phyloP scores from a whole-genome alignment of 2,329 filamentous ascomycete genomes.

The Gyromitra esculenta region DNA sequence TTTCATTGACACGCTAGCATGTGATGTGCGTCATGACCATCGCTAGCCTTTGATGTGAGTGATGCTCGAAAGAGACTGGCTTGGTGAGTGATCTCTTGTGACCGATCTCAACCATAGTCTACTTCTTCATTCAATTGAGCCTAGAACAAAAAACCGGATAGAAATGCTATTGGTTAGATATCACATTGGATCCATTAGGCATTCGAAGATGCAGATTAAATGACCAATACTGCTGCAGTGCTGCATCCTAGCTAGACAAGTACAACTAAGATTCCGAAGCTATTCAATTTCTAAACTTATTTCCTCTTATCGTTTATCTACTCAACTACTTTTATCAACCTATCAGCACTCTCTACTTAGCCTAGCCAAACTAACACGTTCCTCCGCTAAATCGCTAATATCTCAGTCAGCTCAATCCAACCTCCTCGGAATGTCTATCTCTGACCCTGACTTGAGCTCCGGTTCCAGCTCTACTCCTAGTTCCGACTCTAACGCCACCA shows the following conservation, averaged over 20 bases:
- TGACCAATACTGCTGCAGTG: background rate
- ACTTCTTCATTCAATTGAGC: background rate
- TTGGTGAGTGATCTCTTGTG: background rate
- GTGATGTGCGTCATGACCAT: background rate
- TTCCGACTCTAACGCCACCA: background rate
- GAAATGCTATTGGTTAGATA: background rate
- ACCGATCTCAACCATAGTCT: background rate
- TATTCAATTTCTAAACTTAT: background rate
- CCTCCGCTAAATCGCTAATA: background rate
- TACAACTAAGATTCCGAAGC: background rate
- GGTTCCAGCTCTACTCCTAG: background rate
- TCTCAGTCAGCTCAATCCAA: background rate
- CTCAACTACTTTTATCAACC: background rate
- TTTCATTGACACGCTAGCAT: background rate
- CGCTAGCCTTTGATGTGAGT: background rate
- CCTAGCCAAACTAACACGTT: background rate
- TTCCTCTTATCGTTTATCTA: background rate
- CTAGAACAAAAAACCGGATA: background rate
- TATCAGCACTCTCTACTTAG: too few relatives aligned
- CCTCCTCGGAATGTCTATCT: background rate
- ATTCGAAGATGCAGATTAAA: background rate
- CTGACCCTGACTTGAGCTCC: too few relatives aligned
- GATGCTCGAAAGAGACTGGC: too few relatives aligned
- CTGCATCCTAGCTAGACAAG: background rate
- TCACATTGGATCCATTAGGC: background rate